Percentiles rank a stretch among this genome's conserved stretches.
Conservation (phyloP, 2,329 filamentous ascomycete genomes). For the Trichoderma sp. region DNA sequence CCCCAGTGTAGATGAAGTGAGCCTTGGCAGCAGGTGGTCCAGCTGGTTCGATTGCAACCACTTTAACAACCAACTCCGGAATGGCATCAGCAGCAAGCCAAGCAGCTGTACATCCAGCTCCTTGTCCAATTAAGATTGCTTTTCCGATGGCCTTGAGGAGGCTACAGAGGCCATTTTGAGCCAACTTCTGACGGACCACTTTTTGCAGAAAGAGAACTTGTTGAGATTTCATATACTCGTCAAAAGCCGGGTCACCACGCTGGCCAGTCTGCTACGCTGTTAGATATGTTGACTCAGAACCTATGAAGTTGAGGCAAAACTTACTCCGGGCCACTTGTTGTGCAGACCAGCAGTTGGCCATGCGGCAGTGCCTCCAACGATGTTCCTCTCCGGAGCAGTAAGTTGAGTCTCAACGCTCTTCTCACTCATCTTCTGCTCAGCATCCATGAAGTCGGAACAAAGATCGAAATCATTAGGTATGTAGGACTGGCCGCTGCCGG, state of each 20-base stretch:
- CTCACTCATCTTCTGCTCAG: not conserved
- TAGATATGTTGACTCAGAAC: not conserved
- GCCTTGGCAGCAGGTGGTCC: conserved; percentile 48
- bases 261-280: conserved; percentile 31
- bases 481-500: conserved; percentile 39
- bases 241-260: conserved; percentile 46
- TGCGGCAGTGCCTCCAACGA: conserved; percentile 4
- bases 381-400: conserved; percentile 30
- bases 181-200: conserved; percentile 32
- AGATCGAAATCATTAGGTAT: conserved; percentile 23
- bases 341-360: conserved; percentile 32
- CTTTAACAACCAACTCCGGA: conserved; percentile 45
- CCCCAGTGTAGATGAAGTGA: not conserved
- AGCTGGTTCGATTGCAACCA: conserved; percentile 51
- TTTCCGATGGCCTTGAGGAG: conserved; percentile 44
- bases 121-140: conserved; percentile 48
- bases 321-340: conserved; percentile 40
- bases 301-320: not conserved
- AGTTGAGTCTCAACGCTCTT: conserved; percentile 30
- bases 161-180: conserved; percentile 37
- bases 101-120: conserved; percentile 44
- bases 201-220: conserved; percentile 34
- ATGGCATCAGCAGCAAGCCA: conserved; percentile 49
- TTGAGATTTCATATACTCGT: conserved; percentile 45
- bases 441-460: not conserved